Percentiles rank a stretch among this genome's conserved stretches.
phyloP scores from a whole-genome alignment of 768 basidiomycete species.

The Leccinellum rugosiceps region DNA sequence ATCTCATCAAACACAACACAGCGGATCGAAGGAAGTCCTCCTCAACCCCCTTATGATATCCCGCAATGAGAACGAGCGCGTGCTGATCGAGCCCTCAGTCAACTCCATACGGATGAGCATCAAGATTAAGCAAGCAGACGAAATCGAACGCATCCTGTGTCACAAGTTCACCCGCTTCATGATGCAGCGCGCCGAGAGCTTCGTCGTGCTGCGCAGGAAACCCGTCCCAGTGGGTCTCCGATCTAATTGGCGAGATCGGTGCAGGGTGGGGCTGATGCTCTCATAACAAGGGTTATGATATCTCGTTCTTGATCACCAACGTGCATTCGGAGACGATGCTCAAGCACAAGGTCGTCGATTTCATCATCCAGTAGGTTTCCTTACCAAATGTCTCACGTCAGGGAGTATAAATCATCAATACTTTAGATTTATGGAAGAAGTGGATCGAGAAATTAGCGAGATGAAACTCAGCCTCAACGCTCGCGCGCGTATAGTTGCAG shows the following conservation, averaged over 20 bases:
- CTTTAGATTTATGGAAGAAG: slow-evolving; percentile 94
- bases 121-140: slow-evolving; percentile 99
- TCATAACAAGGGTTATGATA: slow-evolving; percentile 85
- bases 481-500: slow-evolving; percentile 94
- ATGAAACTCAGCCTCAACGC: slow-evolving; percentile 98
- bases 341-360: slow-evolving; percentile 99
- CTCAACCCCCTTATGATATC: slow-evolving; percentile 93
- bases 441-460: slow-evolving; percentile 98
- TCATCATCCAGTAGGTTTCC: slow-evolving; percentile 88
- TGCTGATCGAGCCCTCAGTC: slow-evolving; percentile 94
- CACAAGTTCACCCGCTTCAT: slow-evolving; percentile 99
- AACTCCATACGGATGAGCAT: slow-evolving; percentile 97
- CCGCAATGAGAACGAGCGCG: slow-evolving; percentile 95
- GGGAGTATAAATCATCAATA: background rate
- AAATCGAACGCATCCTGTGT: slow-evolving; percentile 95
- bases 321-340: slow-evolving; percentile 97
- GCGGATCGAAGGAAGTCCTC: slow-evolving; percentile 90
- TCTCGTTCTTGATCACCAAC: slow-evolving; percentile 97
- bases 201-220: slow-evolving; percentile 92
- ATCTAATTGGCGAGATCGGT: slow-evolving; percentile 13
- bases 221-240: slow-evolving; percentile 69
- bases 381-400: slow-evolving; percentile 1
- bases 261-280: slow-evolving; percentile 1
- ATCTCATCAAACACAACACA: slow-evolving; percentile 30
- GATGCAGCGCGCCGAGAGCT: slow-evolving; percentile 98